phyloP scores from a whole-genome alignment of 495 filamentous ascomycete genomes.

The Hypoxylon crocopeplum region DNA sequence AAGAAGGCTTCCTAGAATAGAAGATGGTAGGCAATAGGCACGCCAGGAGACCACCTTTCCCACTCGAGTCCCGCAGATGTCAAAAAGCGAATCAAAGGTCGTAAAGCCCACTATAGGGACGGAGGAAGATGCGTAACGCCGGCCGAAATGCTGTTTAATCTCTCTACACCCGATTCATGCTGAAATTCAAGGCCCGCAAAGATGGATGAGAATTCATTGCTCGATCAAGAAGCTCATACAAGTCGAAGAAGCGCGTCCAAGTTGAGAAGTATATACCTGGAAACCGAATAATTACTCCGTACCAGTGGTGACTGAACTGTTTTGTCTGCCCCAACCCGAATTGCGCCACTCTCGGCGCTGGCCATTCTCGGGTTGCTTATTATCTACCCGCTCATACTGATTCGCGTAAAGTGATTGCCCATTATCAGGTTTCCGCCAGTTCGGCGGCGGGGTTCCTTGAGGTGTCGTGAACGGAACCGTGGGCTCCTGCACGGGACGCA shows the following conservation, averaged over 20 bases:
- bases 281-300: slow-evolving; percentile 30
- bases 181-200: slow-evolving; percentile 35
- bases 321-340: slow-evolving; percentile 56
- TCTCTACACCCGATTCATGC: slow-evolving; percentile 38
- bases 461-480: slow-evolving; percentile 46
- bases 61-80: slow-evolving; percentile 12
- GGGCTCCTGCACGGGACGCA: slow-evolving; percentile 75
- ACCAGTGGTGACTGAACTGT: slow-evolving; percentile 43
- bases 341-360: slow-evolving; percentile 59
- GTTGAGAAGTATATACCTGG: slow-evolving; percentile 30
- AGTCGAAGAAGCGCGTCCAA: slow-evolving; percentile 14
- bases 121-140: slow-evolving; percentile 36
- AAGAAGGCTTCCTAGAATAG: slow-evolving; percentile 33
- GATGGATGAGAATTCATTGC: slow-evolving; percentile 11
- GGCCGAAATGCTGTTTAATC: slow-evolving; percentile 35
- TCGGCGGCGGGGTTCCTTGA: slow-evolving; percentile 52
- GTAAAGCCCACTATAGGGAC: slow-evolving; percentile 18
- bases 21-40: slow-evolving; percentile 28
- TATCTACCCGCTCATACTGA: slow-evolving; percentile 39
- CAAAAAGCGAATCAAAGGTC: slow-evolving; percentile 32
- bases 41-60: slow-evolving; percentile 19
- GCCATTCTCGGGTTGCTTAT: slow-evolving; percentile 40
- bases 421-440: slow-evolving; percentile 48
- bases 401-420: slow-evolving; percentile 42
- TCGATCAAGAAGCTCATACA: slow-evolving; percentile 6